phyloP scores from a whole-genome alignment of 164 flowering plant species.

The Vitis rotundifolia region DNA sequence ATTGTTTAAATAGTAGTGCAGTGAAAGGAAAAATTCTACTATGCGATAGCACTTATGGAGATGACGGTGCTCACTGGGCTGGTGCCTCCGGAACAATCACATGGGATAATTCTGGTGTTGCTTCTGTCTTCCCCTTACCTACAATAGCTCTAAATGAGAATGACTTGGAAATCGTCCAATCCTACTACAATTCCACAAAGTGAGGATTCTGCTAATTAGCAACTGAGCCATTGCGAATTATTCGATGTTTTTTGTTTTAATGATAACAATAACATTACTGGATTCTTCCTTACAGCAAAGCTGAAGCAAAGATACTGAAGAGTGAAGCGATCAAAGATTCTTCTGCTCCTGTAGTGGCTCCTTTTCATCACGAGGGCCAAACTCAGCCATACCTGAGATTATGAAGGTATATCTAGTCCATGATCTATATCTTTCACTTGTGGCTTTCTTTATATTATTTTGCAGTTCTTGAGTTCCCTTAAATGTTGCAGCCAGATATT shows the following conservation, averaged over 20 bases:
- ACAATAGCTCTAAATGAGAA: neutral
- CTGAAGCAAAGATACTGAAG: constrained; percentile 7
- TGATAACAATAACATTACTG: neutral
- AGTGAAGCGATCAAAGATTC: constrained; percentile 7
- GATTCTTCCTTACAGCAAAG: neutral
- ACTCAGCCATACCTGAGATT: constrained; percentile 3
- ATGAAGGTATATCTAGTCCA: constrained; percentile 12
- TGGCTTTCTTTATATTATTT: neutral
- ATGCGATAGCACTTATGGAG: neutral
- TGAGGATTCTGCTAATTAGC: neutral
- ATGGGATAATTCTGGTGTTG: neutral
- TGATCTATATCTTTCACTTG: neutral
- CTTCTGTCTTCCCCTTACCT: constrained; percentile 9
- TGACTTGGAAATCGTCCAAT: neutral
- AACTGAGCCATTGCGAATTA: neutral
- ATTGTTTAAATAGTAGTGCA: constrained; percentile 9
- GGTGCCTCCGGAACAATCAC: constrained; percentile 25
- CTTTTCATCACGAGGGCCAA: constrained; percentile 24
- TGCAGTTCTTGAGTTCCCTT: no score
- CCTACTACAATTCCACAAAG: constrained; percentile 22
- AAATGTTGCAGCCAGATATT: constrained; percentile 19
- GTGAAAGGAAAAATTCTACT: constrained; percentile 36
- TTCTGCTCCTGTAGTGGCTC: constrained; percentile 18
- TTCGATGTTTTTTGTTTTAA: neutral
- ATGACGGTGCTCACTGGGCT: neutral